Evolutionary conservation across 768 basidiomycete genomes (phyloP), one percentile per base, ranked within the genome.

Genomic region (Tylopilus vinaceipallidus): DNA sequence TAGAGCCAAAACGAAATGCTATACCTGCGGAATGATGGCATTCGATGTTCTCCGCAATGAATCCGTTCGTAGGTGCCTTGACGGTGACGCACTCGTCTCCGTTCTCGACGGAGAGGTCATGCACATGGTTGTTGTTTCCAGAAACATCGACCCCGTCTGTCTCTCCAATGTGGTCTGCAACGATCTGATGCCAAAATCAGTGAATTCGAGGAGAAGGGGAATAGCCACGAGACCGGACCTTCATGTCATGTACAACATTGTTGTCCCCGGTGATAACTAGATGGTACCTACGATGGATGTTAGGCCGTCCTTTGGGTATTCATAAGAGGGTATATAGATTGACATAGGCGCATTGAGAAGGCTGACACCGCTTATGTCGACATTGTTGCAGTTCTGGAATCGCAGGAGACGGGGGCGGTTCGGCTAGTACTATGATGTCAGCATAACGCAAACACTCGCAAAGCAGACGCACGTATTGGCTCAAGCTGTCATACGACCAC

Each of bases 11-110:
- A 33, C 36, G 10, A 8, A 12, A 23, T 16, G n/a, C n/a, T 33
- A 61, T 47, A 48, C 4, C 1, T n/a, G n/a, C 38, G 37, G 59
- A 49, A 47, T 54, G 6, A 22, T 29, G 3, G n/a, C 59, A 58
- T 10, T 36, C 41, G 4, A 61, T 42, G 19, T 58, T 54, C 37
- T 58, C 45, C 17, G 38, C 51, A 16, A 43, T 6, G 35, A 50
- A 60, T 24, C 58, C 50, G 16, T 63, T 42, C 4, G 68, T 65
- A 4, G 69, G 64, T 2, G 64, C 40, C 42, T 72, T 71, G 48
- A 71, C 63, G 0, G 67, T 69, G 14, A 70, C 64, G 39, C 68
- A 70, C 41, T 71, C 61, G 33, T 62, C 58, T 20, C 60, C 66
- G 38, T 64, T 68, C 45, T 67, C 68, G 20, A 72, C 64, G 6